A percentile compares a stretch with the other conserved stretches of the same genome.
Evolutionary conservation across 2,329 filamentous ascomycete genomes (phyloP).

Genomic region (Fusarium nanum): DNA sequence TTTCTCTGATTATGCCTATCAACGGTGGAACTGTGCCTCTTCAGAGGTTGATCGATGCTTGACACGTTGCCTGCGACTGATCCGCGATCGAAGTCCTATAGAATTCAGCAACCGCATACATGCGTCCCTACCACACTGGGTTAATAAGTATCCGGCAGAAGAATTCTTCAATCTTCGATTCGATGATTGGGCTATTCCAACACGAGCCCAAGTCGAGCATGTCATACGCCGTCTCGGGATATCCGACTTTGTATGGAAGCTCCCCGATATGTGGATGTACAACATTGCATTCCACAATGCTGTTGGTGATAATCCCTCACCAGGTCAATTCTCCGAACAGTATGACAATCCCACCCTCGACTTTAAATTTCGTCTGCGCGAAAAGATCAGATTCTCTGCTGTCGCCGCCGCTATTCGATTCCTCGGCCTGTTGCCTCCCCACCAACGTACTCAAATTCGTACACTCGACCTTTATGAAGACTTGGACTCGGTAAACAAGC

Average conservation of each 20-base stretch:
- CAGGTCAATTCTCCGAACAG: neutral
- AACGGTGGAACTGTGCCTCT: neutral
- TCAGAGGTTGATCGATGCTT: neutral
- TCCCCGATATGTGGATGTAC: neutral
- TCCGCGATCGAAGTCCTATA: neutral
- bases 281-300: rapidly evolving
- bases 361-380: neutral
- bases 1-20: rapidly evolving
- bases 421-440: neutral
- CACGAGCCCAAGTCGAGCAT: rapidly evolving
- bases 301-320: neutral
- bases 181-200: neutral
- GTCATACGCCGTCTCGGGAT: neutral
- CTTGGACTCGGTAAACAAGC: neutral
- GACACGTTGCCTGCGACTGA: neutral
- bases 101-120: neutral
- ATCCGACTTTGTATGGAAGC: neutral
- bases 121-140: neutral
- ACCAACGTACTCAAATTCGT: neutral
- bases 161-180: neutral
- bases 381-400: conserved; percentile 26
- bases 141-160: neutral
- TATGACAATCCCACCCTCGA: neutral
- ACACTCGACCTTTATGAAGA: conserved; percentile 8
- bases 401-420: conserved; percentile 18